phyloP scores from a whole-genome alignment of 441 rosid genomes.

The Breynia disticha region DNA sequence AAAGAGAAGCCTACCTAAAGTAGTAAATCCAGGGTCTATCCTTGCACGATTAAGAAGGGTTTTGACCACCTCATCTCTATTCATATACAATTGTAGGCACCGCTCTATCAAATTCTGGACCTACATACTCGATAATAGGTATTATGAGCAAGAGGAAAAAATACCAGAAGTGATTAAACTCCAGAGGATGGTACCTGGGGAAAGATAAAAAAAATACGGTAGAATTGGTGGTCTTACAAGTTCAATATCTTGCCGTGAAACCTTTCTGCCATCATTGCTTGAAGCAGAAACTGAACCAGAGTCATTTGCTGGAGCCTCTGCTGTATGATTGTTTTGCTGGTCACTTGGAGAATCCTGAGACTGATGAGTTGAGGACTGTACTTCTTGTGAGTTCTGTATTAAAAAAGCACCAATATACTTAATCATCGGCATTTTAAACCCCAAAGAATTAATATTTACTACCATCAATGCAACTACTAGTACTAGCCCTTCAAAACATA shows the following conservation, averaged over 20 bases:
- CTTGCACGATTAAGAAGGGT: constrained; percentile 82
- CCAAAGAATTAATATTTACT: background rate
- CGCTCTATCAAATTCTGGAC: constrained; percentile 94
- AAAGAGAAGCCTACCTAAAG: constrained; percentile 43
- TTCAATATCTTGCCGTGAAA: constrained; percentile 94
- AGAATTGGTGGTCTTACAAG: constrained; percentile 44
- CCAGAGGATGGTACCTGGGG: background rate
- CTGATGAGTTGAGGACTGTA: constrained; percentile 54
- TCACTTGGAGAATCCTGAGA: constrained; percentile 82
- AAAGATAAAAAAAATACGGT: constrained; percentile 6
- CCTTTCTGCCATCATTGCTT: constrained; percentile 76
- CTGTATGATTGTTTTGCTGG: constrained; percentile 50
- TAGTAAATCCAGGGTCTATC: constrained; percentile 93
- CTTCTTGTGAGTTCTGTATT: constrained; percentile 65
- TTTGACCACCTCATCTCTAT: constrained; percentile 87
- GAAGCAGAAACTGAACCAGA: constrained; percentile 84
- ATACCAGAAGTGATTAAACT: background rate
- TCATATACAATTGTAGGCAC: constrained; percentile 93
- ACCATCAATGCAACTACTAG: too few relatives aligned
- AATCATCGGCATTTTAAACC: too few relatives aligned
- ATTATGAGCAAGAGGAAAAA: constrained; percentile 6
- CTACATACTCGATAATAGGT: constrained; percentile 29
- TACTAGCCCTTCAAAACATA: too few relatives aligned
- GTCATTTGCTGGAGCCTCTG: constrained; percentile 70
- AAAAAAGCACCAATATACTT: too few relatives aligned